Evolutionary conservation across 805 yeast genomes (phyloP), one percentile per base, ranked within the genome.

Genomic region (Blastobotrys mokoenaii): DNA sequence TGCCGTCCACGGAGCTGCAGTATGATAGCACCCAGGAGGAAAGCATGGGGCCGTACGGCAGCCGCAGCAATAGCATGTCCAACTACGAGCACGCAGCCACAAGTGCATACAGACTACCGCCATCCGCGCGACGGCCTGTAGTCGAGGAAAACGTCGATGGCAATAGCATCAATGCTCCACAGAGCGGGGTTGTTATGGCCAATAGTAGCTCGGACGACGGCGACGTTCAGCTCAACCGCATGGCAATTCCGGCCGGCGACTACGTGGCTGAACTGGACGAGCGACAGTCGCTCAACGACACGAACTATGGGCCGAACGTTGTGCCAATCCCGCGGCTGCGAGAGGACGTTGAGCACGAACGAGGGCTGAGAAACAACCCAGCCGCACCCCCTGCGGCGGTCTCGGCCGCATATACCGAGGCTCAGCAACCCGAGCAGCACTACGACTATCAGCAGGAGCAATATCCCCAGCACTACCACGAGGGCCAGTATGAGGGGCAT

Each of bases 171-270:
- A 16, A 34, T 4, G 22, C 20, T 10, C 12, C 14, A 4, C 38
- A 34, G 20, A 34, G 16, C 20, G 16, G 16, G 10, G 35, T 12
- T 9, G 6, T 15, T 32, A 6, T 32, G 35, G 35, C 35, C 35
- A 32, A 12, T 32, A 15, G 16, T 9, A 32, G 16, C 9, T 12
- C 16, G 35, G 16, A 32, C 14, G 35, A 32, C 9, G 14, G 16
- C 35, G 38, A 17, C 5, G 20, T 6, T 15, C 38, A 3, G 16
- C 18, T 11, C 4, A 14, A 14, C 6, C 15, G 6, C 15, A 11
- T 43, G 36, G 43, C 41, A 14, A 45, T 58, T 10, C 61, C 63
- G 12, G 64, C 65, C 6, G 64, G 64, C 2, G 47, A 58, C 6
- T 58, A 56, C 35, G 39, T 59, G 12, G 64, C 60, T 8, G 49